Percentiles rank a stretch among this genome's conserved stretches.
phyloP scores from a whole-genome alignment of 768 basidiomycete species.

The Lentinula sp. region DNA sequence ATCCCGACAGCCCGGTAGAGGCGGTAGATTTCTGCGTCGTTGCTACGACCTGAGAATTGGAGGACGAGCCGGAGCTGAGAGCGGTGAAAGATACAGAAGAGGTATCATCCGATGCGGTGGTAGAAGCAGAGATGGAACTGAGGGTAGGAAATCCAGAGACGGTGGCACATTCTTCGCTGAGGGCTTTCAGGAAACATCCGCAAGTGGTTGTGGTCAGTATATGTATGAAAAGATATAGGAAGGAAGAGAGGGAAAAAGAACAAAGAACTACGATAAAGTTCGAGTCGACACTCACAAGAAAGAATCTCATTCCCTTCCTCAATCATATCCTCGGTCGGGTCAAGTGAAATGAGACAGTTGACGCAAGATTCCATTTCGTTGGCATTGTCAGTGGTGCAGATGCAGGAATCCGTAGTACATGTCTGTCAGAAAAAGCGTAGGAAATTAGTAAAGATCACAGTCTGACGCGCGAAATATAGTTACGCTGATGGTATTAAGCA shows the following conservation, averaged over 20 bases:
- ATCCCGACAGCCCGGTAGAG: not conserved
- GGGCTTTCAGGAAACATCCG: not conserved
- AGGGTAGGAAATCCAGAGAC: not conserved
- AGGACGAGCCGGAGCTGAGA: not conserved
- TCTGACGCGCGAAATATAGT: too few relatives aligned
- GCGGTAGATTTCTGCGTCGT: not conserved
- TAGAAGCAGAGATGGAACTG: not conserved
- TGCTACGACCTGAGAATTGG: not conserved
- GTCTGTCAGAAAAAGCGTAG: not conserved
- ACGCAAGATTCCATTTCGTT: slow-evolving; percentile 1
- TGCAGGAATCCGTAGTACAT: not conserved
- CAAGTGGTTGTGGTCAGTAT: too few relatives aligned
- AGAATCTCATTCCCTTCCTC: not conserved
- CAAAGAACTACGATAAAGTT: too few relatives aligned
- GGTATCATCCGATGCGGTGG: not conserved
- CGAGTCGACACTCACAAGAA: not conserved
- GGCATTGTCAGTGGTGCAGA: not conserved
- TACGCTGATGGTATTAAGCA: not conserved
- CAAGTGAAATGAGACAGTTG: not conserved
- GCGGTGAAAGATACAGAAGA: not conserved
- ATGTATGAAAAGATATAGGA: not conserved
- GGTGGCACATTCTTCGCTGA: not conserved
- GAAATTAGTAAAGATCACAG: not conserved
- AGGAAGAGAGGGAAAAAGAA: not conserved
- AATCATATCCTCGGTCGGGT: not conserved